Evolutionary conservation across 495 filamentous ascomycete genomes (phyloP).

Genomic region (Penicillium soppii): DNA sequence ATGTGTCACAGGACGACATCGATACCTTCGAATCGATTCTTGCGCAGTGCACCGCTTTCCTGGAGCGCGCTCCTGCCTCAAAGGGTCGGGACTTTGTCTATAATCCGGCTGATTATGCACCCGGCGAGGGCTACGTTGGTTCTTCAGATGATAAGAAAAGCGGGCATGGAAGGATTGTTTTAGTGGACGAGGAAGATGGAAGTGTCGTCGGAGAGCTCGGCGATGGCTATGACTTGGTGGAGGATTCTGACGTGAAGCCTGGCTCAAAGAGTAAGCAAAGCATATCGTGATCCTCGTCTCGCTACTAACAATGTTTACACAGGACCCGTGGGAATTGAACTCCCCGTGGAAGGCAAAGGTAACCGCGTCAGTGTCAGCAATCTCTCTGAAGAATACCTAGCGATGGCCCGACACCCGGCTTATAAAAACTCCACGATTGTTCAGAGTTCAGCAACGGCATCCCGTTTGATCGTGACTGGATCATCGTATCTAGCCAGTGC

Average conservation of each 20-base stretch:
- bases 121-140: conserved; percentile 72
- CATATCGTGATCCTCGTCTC: neutral
- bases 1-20: conserved; percentile 82
- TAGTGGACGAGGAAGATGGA: conserved; percentile 93
- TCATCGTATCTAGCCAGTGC: conserved; percentile 75
- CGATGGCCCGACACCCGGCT: conserved; percentile 79
- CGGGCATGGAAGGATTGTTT: conserved; percentile 75
- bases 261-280: conserved; percentile 78
- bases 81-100: conserved; percentile 57
- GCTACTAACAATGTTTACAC: conserved; percentile 13
- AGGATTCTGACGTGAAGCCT: conserved; percentile 66
- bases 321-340: conserved; percentile 90
- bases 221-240: conserved; percentile 78
- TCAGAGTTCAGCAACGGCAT: conserved; percentile 84
- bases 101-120: conserved; percentile 76
- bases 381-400: conserved; percentile 75
- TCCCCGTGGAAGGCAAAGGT: conserved; percentile 70
- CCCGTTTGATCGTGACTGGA: conserved; percentile 87
- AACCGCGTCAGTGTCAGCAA: conserved; percentile 72
- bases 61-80: conserved; percentile 70
- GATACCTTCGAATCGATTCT: conserved; percentile 97
- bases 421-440: conserved; percentile 86
- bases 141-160: conserved; percentile 33
- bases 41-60: conserved; percentile 91
- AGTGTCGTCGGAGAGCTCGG: conserved; percentile 89